Base-by-base conservation (phyloP, 1,284 basidiomycete genomes). In the Ceratobasidium sp. region DNA sequence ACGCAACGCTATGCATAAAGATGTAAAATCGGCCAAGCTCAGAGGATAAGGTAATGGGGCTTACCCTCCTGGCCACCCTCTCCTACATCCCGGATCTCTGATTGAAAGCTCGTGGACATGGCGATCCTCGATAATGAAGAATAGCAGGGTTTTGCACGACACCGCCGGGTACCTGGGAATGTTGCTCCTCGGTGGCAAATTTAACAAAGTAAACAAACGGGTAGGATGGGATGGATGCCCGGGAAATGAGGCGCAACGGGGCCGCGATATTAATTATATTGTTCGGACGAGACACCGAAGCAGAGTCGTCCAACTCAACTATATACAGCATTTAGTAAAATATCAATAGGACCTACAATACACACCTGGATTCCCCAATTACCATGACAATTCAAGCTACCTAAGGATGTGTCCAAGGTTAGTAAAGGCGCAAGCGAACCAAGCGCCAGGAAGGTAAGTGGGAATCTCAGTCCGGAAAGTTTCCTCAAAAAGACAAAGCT, bases 1-100 rank as follows among this genome's bases (percentile, higher is more conserved):
- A 76, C 86, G 85, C 73, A 90, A 81, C 69, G 84, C 88, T 90
- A 77, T 37, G 75, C 49, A 62, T n/a, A 34, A 37, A 64, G 66
- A 43, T 58, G 24, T 41, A 37, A 69, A 39, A 27, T 46, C 16
- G 9, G 29, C 34, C 34, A 56, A 27, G n/a, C 37, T 29, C 22
- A 19, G 14, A 34, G 19, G 14, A 34, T 14, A 29, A 24, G 24
- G 24, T 3, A 27, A 56, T 34, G 29, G 27, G 9, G 16, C 54
- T 34, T 56, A 69, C 66, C 66, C 16, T 69, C 66, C 46, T 69
- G 66, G 31, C 58, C 58, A 34, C 53, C 46, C 43, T 48, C 53
- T n/a, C 19, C 66, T n/a, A 69, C 41, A 58, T 39, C 31, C 11
- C 53, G 51, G 39, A 58, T 53, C 19, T 69, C 66, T 39, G 53